phyloP scores from a whole-genome alignment of 352 stramenopile genomes.

The Stramenopiles sp. region DNA sequence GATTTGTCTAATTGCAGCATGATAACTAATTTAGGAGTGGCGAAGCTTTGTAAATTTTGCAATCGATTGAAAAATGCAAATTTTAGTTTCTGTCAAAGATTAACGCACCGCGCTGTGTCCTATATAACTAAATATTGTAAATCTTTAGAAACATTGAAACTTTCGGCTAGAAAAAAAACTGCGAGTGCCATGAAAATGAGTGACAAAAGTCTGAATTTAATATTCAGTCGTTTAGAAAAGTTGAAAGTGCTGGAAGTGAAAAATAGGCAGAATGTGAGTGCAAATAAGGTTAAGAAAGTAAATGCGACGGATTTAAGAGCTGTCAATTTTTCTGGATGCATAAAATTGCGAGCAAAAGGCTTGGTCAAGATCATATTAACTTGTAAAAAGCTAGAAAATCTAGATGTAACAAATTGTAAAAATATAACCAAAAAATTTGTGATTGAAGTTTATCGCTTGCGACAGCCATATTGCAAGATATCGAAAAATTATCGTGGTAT shows the following conservation, averaged over 20 bases:
- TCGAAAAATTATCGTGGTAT: not conserved
- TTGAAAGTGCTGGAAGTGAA: not conserved
- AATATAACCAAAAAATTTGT: not conserved
- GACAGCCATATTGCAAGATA: not conserved
- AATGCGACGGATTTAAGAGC: not conserved
- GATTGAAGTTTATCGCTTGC: not conserved
- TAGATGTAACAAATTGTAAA: constrained; percentile 6
- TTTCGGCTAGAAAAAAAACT: constrained; percentile 2
- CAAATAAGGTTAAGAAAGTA: not conserved
- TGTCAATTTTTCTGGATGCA: not conserved
- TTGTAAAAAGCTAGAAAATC: not conserved
- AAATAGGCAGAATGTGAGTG: not conserved
- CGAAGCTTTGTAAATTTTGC: constrained; percentile 7
- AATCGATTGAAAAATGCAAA: not conserved
- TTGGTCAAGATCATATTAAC: constrained; percentile 1
- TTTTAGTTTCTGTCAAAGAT: not conserved
- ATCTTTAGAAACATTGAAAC: not conserved
- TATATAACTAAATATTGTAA: constrained; percentile 3
- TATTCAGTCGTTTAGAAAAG: not conserved
- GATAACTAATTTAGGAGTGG: constrained; percentile 1
- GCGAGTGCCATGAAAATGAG: not conserved
- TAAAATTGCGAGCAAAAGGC: not conserved
- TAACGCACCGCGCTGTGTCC: not conserved
- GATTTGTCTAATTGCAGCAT: not conserved
- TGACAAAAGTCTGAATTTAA: constrained; percentile 2